phyloP scores from a whole-genome alignment of 495 filamentous ascomycete species.

The Massariosphaeria phaeospora region DNA sequence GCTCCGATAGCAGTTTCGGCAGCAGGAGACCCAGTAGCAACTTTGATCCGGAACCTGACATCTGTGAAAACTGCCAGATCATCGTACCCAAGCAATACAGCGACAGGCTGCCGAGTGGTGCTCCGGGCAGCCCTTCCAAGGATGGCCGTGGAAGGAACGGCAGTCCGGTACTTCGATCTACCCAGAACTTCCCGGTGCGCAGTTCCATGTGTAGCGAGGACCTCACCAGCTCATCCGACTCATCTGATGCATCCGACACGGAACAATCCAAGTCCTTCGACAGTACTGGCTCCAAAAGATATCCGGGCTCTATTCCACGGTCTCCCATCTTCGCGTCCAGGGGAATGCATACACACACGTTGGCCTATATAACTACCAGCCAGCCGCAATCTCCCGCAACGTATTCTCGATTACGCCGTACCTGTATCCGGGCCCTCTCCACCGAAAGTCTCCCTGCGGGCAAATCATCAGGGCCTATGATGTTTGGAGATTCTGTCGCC shows the following conservation, averaged over 20 bases:
- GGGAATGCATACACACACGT: conserved; percentile 63
- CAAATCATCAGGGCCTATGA: conserved; percentile 69
- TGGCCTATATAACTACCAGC: conserved; percentile 82
- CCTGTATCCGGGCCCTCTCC: conserved; percentile 79
- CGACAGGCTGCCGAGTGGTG: conserved; percentile 51
- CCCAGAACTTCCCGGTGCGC: conserved; percentile 43
- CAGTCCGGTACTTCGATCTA: conserved; percentile 55
- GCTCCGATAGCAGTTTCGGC: conserved; percentile 40
- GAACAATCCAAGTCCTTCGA: conserved; percentile 31
- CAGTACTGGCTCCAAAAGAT: conserved; percentile 9
- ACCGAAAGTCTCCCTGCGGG: conserved; percentile 78
- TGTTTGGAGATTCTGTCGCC: conserved; percentile 74
- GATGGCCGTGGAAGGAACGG: conserved; percentile 51
- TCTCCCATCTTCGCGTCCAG: conserved; percentile 23
- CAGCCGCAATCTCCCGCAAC: conserved; percentile 68
- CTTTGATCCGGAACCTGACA: conserved; percentile 49
- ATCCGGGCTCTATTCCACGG: conserved; percentile 20
- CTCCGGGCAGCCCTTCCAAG: conserved; percentile 47
- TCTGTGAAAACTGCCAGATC: conserved; percentile 57
- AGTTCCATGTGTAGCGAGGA: conserved; percentile 14
- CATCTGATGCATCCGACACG: conserved; percentile 28
- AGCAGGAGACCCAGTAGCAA: conserved; percentile 31
- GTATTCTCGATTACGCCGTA: conserved; percentile 80
- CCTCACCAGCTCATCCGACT: conserved; percentile 29
- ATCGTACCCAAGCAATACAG: conserved; percentile 52